These are phyloP conservation scores for Fusarium oligoseptatum DNA, from an alignment of 2,329 filamentous ascomycete species.

Conservation along the genomic window DNA sequence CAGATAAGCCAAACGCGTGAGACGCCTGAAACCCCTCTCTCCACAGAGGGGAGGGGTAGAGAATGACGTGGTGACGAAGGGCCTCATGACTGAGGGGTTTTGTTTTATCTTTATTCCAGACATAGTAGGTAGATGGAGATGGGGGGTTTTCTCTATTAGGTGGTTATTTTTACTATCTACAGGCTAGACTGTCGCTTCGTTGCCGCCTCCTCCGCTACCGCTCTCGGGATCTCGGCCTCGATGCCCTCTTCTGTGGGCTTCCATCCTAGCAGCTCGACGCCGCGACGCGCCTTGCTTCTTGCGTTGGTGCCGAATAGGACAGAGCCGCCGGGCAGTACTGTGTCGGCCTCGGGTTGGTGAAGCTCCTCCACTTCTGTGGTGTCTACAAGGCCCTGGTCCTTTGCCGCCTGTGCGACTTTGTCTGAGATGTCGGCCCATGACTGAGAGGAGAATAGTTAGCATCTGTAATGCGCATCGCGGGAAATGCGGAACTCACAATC, in stretches of 20 bases:
- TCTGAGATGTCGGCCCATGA: constrained; percentile 50
- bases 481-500: constrained; percentile 36
- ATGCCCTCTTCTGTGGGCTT: constrained; percentile 62
- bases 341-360: constrained; percentile 58
- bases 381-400: constrained; percentile 42
- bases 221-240: constrained; percentile 55
- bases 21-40: neutral
- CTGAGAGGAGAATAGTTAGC: constrained; percentile 20
- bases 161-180: neutral
- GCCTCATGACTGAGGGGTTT: constrained; percentile 5
- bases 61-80: neutral
- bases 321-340: constrained; percentile 58
- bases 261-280: constrained; percentile 67
- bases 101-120: neutral
- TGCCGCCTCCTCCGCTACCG: constrained; percentile 45
- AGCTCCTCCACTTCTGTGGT: constrained; percentile 46
- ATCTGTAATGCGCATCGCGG: neutral
- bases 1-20: constrained; percentile 1
- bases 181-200: constrained; percentile 11
- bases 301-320: constrained; percentile 71
- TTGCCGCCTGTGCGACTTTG: constrained; percentile 45
- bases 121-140: neutral
- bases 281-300: constrained; percentile 63
- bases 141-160: neutral
- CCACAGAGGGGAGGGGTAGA: neutral